These are phyloP conservation scores for Mallotus japonicus DNA, from an alignment of 441 rosid species.

Conservation along the genomic window DNA sequence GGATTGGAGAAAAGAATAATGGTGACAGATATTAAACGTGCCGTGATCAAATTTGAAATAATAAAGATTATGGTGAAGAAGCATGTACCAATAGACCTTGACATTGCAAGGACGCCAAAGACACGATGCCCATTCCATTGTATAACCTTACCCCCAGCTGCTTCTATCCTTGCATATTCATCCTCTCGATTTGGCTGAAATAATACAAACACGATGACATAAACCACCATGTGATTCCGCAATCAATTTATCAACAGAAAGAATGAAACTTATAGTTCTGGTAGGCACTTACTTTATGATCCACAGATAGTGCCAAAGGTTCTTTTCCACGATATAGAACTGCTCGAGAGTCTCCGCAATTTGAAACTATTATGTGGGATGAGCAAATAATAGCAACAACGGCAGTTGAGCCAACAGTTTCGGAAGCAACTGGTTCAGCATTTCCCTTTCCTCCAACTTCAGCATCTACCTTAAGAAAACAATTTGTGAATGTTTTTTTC, in stretches of 20 bases:
- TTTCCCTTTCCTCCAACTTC: conserved; percentile 62
- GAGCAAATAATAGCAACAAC: conserved; percentile 75
- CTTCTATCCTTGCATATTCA: conserved; percentile 88
- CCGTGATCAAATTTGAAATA: background rate
- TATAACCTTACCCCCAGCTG: conserved; percentile 92
- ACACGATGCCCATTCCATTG: conserved; percentile 97
- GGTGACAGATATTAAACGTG: background rate
- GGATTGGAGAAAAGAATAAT: background rate
- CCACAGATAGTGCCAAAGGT: conserved; percentile 76
- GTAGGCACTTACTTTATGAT: conserved; percentile 68
- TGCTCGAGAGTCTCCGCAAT: conserved; percentile 96
- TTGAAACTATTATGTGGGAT: conserved; percentile 76
- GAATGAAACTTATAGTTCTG: conserved; percentile 11
- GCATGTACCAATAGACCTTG: conserved; percentile 79
- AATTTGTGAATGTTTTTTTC: conserved; percentile 63
- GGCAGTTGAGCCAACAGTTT: conserved; percentile 93
- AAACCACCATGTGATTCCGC: conserved; percentile 7
- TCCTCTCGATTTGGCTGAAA: conserved; percentile 88
- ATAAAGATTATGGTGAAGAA: conserved; percentile 5
- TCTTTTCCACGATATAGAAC: conserved; percentile 85
- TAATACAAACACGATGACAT: conserved; percentile 18
- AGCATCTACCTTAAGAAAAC: conserved; percentile 69
- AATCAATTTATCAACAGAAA: background rate
- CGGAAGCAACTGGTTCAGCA: conserved; percentile 69
- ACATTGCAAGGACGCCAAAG: conserved; percentile 92